phyloP scores from a whole-genome alignment of 78 protist genomes.

The Blattamonas nauphoetae region DNA sequence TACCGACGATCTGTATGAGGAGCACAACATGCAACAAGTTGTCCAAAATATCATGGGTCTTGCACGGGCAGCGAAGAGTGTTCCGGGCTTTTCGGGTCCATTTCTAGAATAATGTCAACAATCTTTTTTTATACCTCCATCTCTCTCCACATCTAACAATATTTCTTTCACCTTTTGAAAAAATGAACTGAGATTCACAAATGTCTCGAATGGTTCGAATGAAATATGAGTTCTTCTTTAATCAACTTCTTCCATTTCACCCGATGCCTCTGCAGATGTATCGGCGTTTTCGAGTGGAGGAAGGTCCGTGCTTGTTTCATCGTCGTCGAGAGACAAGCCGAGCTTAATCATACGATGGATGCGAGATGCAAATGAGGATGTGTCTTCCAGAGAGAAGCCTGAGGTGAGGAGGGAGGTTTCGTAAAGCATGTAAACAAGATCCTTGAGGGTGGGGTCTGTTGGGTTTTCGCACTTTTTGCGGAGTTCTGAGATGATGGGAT shows the following conservation, averaged over 20 bases:
- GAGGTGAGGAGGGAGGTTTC: constrained; percentile 92
- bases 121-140: no score
- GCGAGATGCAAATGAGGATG: constrained; percentile 75
- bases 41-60: neutral
- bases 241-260: constrained; percentile 79
- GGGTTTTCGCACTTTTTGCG: constrained; percentile 59
- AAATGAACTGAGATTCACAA: no score
- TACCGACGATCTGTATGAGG: neutral
- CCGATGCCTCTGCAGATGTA: constrained; percentile 32
- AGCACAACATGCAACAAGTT: neutral
- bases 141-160: no score
- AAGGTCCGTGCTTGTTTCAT: constrained; percentile 41
- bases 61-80: neutral
- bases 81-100: neutral
- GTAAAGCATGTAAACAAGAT: constrained; percentile 81
- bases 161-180: no score
- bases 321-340: constrained; percentile 22
- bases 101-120: neutral
- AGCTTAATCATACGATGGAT: constrained; percentile 96
- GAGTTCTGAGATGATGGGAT: constrained; percentile 82
- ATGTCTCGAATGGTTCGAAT: no score
- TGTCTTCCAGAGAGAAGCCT: constrained; percentile 95
- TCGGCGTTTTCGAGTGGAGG: constrained; percentile 52
- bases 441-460: constrained; percentile 83
- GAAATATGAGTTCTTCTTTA: constrained; percentile 44